Evolutionary conservation across 2,329 filamentous ascomycete genomes (phyloP).

Genomic region (Aspergillus neotritici): DNA sequence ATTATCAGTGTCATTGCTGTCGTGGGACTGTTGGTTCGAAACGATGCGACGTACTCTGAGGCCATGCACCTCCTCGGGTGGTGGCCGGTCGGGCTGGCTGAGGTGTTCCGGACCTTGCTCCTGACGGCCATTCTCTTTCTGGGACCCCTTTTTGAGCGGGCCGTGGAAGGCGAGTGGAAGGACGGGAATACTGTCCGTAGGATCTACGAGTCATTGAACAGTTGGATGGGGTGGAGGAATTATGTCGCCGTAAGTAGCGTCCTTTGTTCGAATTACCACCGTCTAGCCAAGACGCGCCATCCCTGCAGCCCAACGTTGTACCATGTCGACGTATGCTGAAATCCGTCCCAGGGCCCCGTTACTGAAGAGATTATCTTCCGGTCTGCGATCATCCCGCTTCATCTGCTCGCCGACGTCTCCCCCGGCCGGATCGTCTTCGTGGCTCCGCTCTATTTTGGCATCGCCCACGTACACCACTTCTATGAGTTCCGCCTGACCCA

Average conservation of each 20-base stretch:
- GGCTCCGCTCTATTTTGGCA: slow-evolving; percentile 82
- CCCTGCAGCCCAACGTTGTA: too few relatives aligned
- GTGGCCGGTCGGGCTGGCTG: slow-evolving; percentile 66
- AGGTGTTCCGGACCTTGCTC: slow-evolving; percentile 59
- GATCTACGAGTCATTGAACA: slow-evolving; percentile 56
- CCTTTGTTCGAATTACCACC: background rate
- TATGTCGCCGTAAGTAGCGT: slow-evolving; percentile 65
- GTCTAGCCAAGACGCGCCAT: too few relatives aligned
- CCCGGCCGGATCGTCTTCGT: slow-evolving; percentile 63
- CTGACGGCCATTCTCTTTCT: slow-evolving; percentile 75
- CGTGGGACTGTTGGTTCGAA: slow-evolving; percentile 58
- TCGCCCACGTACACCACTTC: slow-evolving; percentile 91
- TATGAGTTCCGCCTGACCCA: slow-evolving; percentile 87
- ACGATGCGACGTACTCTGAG: slow-evolving; percentile 46
- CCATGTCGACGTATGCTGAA: too few relatives aligned
- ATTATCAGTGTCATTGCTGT: slow-evolving; percentile 62
- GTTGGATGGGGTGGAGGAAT: slow-evolving; percentile 82
- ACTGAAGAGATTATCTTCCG: slow-evolving; percentile 95
- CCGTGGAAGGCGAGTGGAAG: slow-evolving; percentile 67
- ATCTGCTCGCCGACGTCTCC: slow-evolving; percentile 63
- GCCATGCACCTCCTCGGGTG: slow-evolving; percentile 68
- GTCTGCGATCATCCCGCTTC: slow-evolving; percentile 74
- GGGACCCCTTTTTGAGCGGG: slow-evolving; percentile 73
- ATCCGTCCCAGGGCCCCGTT: slow-evolving; percentile 60
- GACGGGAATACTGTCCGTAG: slow-evolving; percentile 56